Evolutionary conservation across 208 protist genomes (phyloP), one percentile per base, ranked within the genome.

Genomic region (Perkinsela sp.): DNA sequence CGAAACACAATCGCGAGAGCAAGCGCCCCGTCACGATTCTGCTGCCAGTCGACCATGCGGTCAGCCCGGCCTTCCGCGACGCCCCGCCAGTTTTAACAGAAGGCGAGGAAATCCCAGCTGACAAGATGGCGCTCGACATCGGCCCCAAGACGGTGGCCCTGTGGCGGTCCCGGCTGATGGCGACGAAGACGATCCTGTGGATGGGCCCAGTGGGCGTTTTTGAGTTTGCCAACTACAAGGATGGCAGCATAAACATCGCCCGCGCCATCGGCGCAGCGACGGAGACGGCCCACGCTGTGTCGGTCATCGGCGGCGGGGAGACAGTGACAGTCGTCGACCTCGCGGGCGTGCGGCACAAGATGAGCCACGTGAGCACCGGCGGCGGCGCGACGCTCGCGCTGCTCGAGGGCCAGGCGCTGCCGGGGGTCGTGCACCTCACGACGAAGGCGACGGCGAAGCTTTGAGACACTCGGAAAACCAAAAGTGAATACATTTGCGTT

Each of bases 361-460:
- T 99, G 68, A 89, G 80, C 67, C 95, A 98, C 77, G 88, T 98
- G 31, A 94, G 83, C 32, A 99, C 97, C 69, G 97, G 97, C 70
- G 97, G 97, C 70, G 97, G 96, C 74, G 97, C 96, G 2, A 95
- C 90, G 13, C 85, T 99, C 48, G 96, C 98, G 83, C 88, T 99
- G 32, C 88, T 99, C 1, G 95, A 99, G 80, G 96, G 96, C 69
- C 90, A 89, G 76, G 78, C 78, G 40, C 79, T 96, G 1, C 92
- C 91, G 32, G 92, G 91, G 71, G 84, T 96, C 28, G 78, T 80
- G 48, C 76, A 86, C 67, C 81, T 96, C 48, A 66, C 68, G 13
- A 72, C n/a, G 15, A 15, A 22, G 70, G n/a, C 70, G 13, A 30
- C 22, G n/a, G 57, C 13, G 15, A 72, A 28, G 15, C 15, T 68